Conservation (phyloP, 2,329 filamentous ascomycete species). For the Xylariaceae sp. region DNA sequence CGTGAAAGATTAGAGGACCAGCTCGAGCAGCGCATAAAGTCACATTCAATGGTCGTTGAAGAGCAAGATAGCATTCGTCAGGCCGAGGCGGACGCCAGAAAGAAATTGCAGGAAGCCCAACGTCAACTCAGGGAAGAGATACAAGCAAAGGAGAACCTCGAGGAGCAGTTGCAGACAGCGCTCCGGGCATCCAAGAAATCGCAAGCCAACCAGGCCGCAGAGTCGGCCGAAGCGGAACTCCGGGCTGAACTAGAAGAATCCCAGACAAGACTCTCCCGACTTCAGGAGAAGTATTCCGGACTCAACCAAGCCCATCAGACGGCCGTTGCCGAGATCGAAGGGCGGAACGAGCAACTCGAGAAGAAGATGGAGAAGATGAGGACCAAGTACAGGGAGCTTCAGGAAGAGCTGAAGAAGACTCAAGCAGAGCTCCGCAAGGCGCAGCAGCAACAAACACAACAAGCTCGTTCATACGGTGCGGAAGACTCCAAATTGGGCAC, state of each 20-base stretch:
- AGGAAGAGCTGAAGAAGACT: slow-evolving; percentile 65
- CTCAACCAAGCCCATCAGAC: slow-evolving; percentile 44
- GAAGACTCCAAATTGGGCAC: slow-evolving; percentile 30
- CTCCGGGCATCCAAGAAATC: slow-evolving; percentile 27
- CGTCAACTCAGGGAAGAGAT: slow-evolving; percentile 27
- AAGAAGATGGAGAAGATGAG: slow-evolving; percentile 65
- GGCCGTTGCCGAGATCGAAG: slow-evolving; percentile 54
- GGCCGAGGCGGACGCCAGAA: slow-evolving; percentile 29
- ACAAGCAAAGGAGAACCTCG: slow-evolving; percentile 29
- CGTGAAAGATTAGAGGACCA: slow-evolving; percentile 31
- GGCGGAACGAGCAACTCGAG: slow-evolving; percentile 59
- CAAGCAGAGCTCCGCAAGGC: slow-evolving; percentile 40
- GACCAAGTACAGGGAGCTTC: slow-evolving; percentile 62
- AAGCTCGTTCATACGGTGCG: slow-evolving; percentile 33
- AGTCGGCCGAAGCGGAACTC: slow-evolving; percentile 24
- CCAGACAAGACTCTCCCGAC: slow-evolving; percentile 30
- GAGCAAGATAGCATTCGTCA: slow-evolving; percentile 30
- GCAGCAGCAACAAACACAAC: slow-evolving; percentile 25
- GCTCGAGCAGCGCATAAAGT: slow-evolving; percentile 29
- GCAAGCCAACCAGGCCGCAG: slow-evolving; percentile 21
- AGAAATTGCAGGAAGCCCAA: slow-evolving; percentile 29
- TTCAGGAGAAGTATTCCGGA: slow-evolving; percentile 44
- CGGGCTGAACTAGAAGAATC: slow-evolving; percentile 28
- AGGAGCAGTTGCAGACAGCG: slow-evolving; percentile 32
- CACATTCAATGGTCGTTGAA: slow-evolving; percentile 26